Percentiles rank a stretch among this genome's conserved stretches.
Conservation (phyloP, 1,284 basidiomycete species). For the Tilletia horrida region DNA sequence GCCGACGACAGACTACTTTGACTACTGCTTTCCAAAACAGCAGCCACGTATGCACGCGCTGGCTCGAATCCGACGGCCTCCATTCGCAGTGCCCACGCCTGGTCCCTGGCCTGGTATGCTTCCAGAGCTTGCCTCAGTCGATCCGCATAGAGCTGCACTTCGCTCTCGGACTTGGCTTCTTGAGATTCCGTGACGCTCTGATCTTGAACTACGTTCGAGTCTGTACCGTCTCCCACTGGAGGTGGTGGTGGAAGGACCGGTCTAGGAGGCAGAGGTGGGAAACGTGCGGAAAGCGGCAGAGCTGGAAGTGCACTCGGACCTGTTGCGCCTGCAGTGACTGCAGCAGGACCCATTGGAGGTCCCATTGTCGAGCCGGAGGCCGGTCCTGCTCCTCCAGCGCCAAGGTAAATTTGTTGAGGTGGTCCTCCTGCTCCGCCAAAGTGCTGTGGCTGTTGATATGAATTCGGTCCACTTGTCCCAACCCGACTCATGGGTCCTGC, state of each 20-base stretch:
- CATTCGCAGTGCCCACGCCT: slow-evolving; percentile 31
- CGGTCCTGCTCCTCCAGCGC: not conserved
- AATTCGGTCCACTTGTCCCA: not conserved
- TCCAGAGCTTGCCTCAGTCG: slow-evolving; percentile 13
- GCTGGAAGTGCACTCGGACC: not conserved
- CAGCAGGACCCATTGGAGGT: not conserved
- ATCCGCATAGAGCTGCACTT: not conserved
- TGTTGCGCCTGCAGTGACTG: not conserved
- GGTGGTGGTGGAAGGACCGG: not conserved
- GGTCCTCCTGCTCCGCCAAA: not conserved
- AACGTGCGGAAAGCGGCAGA: not conserved
- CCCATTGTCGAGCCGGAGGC: not conserved
- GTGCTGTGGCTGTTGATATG: not conserved
- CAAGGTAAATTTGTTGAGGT: not conserved
- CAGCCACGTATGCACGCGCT: slow-evolving; percentile 26
- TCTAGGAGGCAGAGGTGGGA: slow-evolving; percentile 4
- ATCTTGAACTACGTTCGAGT: not conserved
- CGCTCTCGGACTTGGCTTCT: too few relatives aligned
- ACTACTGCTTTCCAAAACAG: not conserved
- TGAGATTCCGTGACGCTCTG: not conserved
- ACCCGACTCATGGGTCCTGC: not conserved
- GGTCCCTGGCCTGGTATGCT: slow-evolving; percentile 29
- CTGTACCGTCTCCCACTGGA: not conserved
- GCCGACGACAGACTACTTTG: not conserved
- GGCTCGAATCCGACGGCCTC: slow-evolving; percentile 40